Percentiles rank a stretch among this genome's conserved stretches.
phyloP scores from a whole-genome alignment of 257 asterid species.

The Gynochthodes officinalis region DNA sequence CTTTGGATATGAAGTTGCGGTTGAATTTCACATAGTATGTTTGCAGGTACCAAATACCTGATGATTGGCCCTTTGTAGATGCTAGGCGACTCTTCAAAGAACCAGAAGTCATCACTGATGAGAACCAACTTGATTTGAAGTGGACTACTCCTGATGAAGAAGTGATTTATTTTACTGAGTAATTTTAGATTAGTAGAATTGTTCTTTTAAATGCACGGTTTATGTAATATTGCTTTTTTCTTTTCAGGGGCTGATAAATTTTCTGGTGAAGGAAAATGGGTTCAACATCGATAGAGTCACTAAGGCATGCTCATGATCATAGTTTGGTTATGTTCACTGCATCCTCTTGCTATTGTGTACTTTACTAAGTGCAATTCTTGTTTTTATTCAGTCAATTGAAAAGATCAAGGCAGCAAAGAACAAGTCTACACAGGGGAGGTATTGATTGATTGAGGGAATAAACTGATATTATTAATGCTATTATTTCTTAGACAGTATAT shows the following conservation, averaged over 20 bases:
- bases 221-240: conserved; percentile 10
- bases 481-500: conserved; percentile 13
- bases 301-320: conserved; percentile 46
- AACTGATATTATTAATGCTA: background rate
- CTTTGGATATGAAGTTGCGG: conserved; percentile 1
- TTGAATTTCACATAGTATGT: conserved; percentile 11
- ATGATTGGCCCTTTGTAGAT: conserved; percentile 90
- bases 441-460: conserved; percentile 21
- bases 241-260: conserved; percentile 72
- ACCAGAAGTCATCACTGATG: conserved; percentile 65
- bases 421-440: conserved; percentile 95
- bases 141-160: conserved; percentile 98
- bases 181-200: conserved; percentile 11
- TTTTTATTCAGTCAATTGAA: conserved; percentile 68
- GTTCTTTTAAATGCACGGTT: conserved; percentile 11
- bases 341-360: background rate
- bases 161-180: conserved; percentile 39
- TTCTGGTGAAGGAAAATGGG: conserved; percentile 94
- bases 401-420: conserved; percentile 95
- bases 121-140: conserved; percentile 71
- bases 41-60: conserved; percentile 86
- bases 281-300: conserved; percentile 87
- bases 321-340: background rate
- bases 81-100: conserved; percentile 93
- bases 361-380: conserved; percentile 25